Conservation (phyloP, 257 asterid genomes). For the Solanum neorickii region DNA sequence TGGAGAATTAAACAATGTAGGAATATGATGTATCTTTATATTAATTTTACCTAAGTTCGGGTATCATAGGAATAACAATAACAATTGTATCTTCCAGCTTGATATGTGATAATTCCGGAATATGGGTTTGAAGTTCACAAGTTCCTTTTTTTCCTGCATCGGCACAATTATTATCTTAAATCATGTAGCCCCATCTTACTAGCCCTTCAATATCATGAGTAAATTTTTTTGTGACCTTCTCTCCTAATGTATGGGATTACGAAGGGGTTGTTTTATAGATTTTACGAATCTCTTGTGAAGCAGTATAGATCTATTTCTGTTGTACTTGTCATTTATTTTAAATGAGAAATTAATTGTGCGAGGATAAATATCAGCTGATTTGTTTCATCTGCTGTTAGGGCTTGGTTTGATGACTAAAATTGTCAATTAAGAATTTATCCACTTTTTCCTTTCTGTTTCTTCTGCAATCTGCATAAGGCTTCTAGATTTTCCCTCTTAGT, state of each 20-base stretch:
- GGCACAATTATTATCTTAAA: background rate
- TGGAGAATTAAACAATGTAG: background rate
- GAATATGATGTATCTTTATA: background rate
- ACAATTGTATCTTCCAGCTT: background rate
- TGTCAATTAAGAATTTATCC: background rate
- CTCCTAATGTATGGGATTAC: background rate
- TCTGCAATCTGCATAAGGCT: background rate
- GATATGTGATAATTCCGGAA: background rate
- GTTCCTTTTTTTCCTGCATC: background rate
- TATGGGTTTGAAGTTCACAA: background rate
- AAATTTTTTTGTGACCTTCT: background rate
- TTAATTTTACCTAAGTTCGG: background rate
- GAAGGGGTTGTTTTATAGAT: background rate
- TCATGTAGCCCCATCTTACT: background rate
- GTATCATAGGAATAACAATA: background rate
- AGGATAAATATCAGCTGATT: background rate
- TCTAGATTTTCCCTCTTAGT: background rate
- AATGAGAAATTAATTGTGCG: background rate
- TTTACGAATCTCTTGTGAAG: background rate
- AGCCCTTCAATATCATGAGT: background rate
- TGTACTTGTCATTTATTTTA: background rate
- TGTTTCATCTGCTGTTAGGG: background rate
- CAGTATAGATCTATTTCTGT: background rate
- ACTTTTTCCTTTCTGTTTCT: background rate
- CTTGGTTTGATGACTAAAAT: background rate